Conservation (phyloP, 306 rosid genomes). For the Dicorynia guianensis region DNA sequence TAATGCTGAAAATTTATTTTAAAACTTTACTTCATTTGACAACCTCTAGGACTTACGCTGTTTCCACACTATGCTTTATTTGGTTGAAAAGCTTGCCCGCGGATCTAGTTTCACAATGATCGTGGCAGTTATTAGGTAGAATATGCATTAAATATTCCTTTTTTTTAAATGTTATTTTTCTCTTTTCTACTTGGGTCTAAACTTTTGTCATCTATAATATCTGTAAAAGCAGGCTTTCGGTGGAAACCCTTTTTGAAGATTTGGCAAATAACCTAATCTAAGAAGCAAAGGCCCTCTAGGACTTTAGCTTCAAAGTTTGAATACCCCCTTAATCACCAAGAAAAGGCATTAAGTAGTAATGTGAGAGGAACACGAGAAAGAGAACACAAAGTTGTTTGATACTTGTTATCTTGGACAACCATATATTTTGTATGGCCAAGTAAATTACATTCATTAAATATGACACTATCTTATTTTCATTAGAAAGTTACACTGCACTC, state of each 20-base stretch:
- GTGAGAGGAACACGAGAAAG: constrained; percentile 10
- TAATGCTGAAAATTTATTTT: neutral
- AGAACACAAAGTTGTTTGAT: neutral
- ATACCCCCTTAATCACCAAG: constrained; percentile 16
- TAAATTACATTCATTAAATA: no score
- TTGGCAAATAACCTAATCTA: constrained; percentile 41
- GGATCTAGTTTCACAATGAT: constrained; percentile 30
- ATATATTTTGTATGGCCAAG: no score
- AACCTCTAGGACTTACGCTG: neutral
- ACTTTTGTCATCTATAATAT: constrained; percentile 19
- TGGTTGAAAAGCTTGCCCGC: constrained; percentile 12
- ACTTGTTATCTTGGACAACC: neutral
- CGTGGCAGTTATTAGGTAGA: constrained; percentile 13
- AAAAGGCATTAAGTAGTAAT: neutral
- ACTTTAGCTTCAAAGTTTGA: constrained; percentile 33
- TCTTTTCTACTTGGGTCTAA: neutral
- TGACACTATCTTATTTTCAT: no score
- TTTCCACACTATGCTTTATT: constrained; percentile 32
- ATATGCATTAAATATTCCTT: neutral
- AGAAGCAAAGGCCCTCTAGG: constrained; percentile 26
- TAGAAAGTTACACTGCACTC: no score
- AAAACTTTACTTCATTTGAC: constrained; percentile 29
- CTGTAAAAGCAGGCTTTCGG: constrained; percentile 53
- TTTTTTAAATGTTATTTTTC: neutral
- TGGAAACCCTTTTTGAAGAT: constrained; percentile 44